Evolutionary conservation across 2,329 filamentous ascomycete genomes (phyloP).

Genomic region (Neodidymelliopsis sp.): DNA sequence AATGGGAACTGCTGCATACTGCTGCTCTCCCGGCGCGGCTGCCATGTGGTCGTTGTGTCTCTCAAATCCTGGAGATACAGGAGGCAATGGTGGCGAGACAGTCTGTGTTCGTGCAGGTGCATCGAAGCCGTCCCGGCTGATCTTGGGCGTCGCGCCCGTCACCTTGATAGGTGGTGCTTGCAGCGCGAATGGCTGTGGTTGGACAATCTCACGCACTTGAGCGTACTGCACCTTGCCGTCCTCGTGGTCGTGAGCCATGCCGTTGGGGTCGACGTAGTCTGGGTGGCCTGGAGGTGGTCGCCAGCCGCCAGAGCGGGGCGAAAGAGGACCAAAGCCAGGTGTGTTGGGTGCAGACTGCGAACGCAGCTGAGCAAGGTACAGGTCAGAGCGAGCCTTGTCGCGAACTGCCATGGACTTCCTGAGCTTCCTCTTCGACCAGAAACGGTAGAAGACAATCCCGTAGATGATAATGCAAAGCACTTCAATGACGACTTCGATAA

Average conservation of each 20-base stretch:
- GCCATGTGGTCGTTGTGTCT: conserved; percentile 69
- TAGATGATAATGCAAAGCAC: conserved; percentile 91
- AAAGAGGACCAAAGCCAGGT: conserved; percentile 78
- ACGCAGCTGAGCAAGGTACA: conserved; percentile 77
- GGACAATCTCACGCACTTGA: conserved; percentile 54
- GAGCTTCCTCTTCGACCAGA: conserved; percentile 94
- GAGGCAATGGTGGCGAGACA: conserved; percentile 47
- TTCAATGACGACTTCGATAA: conserved; percentile 95
- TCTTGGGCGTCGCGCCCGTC: conserved; percentile 77
- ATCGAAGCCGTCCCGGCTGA: conserved; percentile 69
- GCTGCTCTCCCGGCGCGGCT: conserved; percentile 79
- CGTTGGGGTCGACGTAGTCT: conserved; percentile 54
- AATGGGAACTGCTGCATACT: conserved; percentile 87
- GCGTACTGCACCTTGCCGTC: conserved; percentile 46
- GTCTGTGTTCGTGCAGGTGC: conserved; percentile 44
- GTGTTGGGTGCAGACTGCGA: conserved; percentile 93
- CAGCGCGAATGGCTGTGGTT: conserved; percentile 76
- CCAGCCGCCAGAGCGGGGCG: conserved; percentile 64
- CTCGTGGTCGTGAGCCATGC: conserved; percentile 62
- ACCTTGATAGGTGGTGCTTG: conserved; percentile 84
- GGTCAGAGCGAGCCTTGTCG: conserved; percentile 90
- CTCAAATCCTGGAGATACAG: conserved; percentile 50
- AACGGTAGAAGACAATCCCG: conserved; percentile 93
- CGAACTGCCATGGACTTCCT: conserved; percentile 96
- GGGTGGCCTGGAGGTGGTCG: conserved; percentile 54